A percentile compares a stretch with the other conserved stretches of the same genome.
Conservation (phyloP, 139 green algal genomes). For the Yamagishiella unicocca region DNA sequence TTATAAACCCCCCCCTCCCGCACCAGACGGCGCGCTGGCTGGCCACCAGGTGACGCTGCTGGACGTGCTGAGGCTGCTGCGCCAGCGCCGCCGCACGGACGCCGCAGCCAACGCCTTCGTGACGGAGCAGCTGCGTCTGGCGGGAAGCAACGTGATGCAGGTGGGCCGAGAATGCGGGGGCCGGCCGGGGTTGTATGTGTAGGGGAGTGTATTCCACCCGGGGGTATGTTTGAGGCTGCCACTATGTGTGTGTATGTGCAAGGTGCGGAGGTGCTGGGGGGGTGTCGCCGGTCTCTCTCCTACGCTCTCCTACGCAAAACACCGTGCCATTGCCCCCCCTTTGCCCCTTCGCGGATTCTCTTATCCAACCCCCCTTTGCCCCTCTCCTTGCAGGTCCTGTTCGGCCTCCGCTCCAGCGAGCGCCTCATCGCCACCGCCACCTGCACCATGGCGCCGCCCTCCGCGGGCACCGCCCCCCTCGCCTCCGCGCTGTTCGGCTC, state of each 20-base stretch:
- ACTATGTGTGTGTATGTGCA: too few species aligned
- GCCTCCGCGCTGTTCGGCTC: too few species aligned
- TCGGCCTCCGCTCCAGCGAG: slow-evolving; percentile 49
- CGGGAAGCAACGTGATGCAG: slow-evolving; percentile 42
- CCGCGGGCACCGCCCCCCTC: background rate
- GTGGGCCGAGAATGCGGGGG: slow-evolving; percentile 22
- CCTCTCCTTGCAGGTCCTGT: slow-evolving; percentile 45
- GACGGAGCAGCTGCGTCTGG: slow-evolving; percentile 47
- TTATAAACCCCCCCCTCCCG: background rate
- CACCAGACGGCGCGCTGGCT: background rate
- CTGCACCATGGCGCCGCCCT: background rate
- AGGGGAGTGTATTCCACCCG: too few species aligned
- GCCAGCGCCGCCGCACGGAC: slow-evolving; percentile 49
- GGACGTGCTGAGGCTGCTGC: slow-evolving; percentile 61
- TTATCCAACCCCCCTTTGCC: background rate
- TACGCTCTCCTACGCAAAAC: too few species aligned
- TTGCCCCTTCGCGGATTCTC: background rate
- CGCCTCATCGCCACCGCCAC: slow-evolving; percentile 34
- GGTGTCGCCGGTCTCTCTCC: too few species aligned
- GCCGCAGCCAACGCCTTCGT: slow-evolving; percentile 35
- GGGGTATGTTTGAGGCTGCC: too few species aligned
- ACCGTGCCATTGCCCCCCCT: background rate
- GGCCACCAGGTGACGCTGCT: slow-evolving; percentile 55
- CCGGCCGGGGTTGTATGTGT: background rate
- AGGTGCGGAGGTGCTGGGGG: too few species aligned